Evolutionary conservation across 2,329 filamentous ascomycete species (phyloP).

Genomic region (Lachnellula cervina): DNA sequence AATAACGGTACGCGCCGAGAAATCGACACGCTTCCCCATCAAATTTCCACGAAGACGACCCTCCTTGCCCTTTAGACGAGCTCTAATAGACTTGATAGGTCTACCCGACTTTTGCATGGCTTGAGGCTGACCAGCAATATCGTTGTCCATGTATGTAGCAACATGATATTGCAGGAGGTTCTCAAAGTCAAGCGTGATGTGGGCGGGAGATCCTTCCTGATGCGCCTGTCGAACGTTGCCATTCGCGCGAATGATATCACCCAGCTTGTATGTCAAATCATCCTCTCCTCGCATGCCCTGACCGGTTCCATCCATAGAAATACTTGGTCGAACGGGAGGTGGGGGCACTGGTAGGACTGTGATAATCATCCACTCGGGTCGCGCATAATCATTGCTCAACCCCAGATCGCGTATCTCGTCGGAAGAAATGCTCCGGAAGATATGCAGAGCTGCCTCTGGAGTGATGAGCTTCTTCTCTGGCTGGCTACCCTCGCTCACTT

Average conservation of each 20-base stretch:
- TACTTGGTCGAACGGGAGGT: conserved; percentile 91
- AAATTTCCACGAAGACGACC: conserved; percentile 95
- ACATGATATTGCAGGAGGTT: conserved; percentile 90
- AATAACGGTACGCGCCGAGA: conserved; percentile 95
- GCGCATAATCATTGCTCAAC: conserved; percentile 88
- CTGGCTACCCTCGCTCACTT: conserved; percentile 64
- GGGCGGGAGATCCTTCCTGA: conserved; percentile 83
- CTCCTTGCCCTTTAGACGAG: conserved; percentile 92
- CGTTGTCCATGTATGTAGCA: conserved; percentile 97
- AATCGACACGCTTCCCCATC: conserved; percentile 97
- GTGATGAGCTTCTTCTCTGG: conserved; percentile 79
- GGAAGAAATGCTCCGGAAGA: conserved; percentile 80
- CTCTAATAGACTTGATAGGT: conserved; percentile 90
- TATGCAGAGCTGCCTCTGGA: conserved; percentile 76
- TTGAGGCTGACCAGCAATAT: conserved; percentile 88
- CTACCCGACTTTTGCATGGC: conserved; percentile 86
- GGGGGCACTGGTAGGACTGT: conserved; percentile 93
- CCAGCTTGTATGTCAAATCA: conserved; percentile 98
- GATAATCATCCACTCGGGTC: conserved; percentile 97
- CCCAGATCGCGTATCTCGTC: conserved; percentile 82
- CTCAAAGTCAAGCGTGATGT: conserved; percentile 89
- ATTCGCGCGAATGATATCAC: conserved; percentile 97
- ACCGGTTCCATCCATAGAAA: conserved; percentile 91
- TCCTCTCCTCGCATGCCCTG: conserved; percentile 94
- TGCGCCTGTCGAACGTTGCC: conserved; percentile 89